Evolutionary conservation across 768 basidiomycete species (phyloP), one percentile per base, ranked within the genome.

Genomic region (Boletellus sp.): DNA sequence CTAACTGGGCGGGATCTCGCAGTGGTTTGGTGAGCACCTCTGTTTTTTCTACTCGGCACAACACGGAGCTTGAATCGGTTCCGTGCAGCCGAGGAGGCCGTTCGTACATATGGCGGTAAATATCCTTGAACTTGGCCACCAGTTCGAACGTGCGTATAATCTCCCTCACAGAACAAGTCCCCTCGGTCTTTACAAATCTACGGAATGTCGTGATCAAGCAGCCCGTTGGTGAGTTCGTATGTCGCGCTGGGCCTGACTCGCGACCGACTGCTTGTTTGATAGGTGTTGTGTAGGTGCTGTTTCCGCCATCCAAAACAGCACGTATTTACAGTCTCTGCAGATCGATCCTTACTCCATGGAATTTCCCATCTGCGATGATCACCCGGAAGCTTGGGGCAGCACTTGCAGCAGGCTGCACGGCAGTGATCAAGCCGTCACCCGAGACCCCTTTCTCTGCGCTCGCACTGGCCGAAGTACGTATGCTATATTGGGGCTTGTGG

Each of bases 331-430:
- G 57, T 31, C 26, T 22, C 26, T 39, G 11, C 55, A 91, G 89
- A 9, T 84, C 85, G 6, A 88, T 91, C 55, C 56, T 90, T 36
- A 90, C 88, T 1, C 88, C 88, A 32, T 90, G 89, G 90, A 94
- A 96, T 69, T 97, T 96, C 73, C 94, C 94, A 2, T 91, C 88
- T 22, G 90, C 92, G 0, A 94, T 94, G 91, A 88, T 92, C 19
- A 87, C 88, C 1, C 85, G 92, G n/a, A 94, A 94, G 68, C 72
- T 93, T 15, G 90, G 83, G 23, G 82, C 91, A 24, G 92, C 90
- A 20, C 78, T 98, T 15, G 95, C 94, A 2, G 93, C 93, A 15
- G 96, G 96, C n/a, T 97, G 95, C 65, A 96, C 95, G 0, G 78
- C 85, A 0, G 94, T 99, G 41, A 84, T 97, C 67, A 98, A 98